Evolutionary conservation across 352 stramenopile species (phyloP).

Genomic region (Phytopythium sindhum): DNA sequence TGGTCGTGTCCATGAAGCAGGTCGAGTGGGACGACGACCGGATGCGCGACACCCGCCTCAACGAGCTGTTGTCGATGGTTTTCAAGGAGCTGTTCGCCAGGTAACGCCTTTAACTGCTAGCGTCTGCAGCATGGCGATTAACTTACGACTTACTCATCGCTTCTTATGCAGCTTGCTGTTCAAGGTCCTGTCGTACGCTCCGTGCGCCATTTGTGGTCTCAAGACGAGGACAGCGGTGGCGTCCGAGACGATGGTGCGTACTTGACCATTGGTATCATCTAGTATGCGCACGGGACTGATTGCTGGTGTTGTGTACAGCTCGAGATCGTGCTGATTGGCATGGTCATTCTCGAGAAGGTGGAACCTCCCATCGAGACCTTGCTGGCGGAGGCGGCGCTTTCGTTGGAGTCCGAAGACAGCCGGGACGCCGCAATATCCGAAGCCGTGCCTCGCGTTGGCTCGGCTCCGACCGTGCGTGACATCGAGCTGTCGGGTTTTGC

Average conservation of each 20-base stretch:
- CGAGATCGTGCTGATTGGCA: slow-evolving; percentile 80
- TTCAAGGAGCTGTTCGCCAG: slow-evolving; percentile 87
- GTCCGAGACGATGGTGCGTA: slow-evolving; percentile 75
- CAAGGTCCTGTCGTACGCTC: slow-evolving; percentile 67
- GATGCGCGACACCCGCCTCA: slow-evolving; percentile 83
- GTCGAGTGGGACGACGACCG: slow-evolving; percentile 86
- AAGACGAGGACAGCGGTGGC: slow-evolving; percentile 73
- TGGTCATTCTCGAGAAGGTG: slow-evolving; percentile 66
- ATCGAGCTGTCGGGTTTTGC: slow-evolving; percentile 30
- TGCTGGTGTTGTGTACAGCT: slow-evolving; percentile 35
- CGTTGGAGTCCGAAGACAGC: slow-evolving; percentile 34
- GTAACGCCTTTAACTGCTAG: slow-evolving; percentile 21
- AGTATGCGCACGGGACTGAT: neutral
- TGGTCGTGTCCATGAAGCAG: slow-evolving; percentile 86
- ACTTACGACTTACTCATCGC: neutral
- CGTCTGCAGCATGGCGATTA: neutral
- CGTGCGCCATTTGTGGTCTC: slow-evolving; percentile 79
- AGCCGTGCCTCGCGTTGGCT: neutral
- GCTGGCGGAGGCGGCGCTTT: slow-evolving; percentile 37
- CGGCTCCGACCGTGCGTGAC: slow-evolving; percentile 24
- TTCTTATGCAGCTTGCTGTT: slow-evolving; percentile 51
- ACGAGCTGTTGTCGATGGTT: slow-evolving; percentile 77
- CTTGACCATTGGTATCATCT: too few species aligned
- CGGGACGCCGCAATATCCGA: slow-evolving; percentile 3
- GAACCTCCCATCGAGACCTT: slow-evolving; percentile 46